A percentile compares a stretch with the other conserved stretches of the same genome.
Conservation (phyloP, 768 basidiomycete species). For the Leccinum aurantiacum region DNA sequence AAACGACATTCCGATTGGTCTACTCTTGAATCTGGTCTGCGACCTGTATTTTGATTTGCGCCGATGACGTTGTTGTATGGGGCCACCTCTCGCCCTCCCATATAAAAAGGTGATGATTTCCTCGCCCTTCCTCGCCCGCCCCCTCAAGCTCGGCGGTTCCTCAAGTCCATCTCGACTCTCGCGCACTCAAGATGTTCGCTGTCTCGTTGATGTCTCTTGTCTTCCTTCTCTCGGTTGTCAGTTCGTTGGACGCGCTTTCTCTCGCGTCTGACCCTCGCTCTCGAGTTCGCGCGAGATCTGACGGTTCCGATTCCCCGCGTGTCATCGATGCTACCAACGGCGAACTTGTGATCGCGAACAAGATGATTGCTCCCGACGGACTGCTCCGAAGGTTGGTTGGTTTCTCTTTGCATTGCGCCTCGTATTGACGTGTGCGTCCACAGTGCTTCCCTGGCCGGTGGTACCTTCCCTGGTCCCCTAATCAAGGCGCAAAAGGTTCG, state of each 20-base stretch:
- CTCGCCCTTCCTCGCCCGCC: not conserved
- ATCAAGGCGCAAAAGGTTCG: conserved; percentile 43
- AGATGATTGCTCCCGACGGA: conserved; percentile 50
- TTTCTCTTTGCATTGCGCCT: not conserved
- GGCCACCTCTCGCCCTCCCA: not conserved
- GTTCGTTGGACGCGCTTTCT: conserved; percentile 20
- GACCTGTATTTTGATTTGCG: conserved; percentile 10
- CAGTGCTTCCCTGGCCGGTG: conserved; percentile 46
- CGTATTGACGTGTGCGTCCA: not conserved
- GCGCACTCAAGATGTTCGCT: conserved; percentile 24
- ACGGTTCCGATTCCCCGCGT: conserved; percentile 1
- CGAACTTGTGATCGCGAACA: conserved; percentile 42
- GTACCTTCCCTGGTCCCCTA: conserved; percentile 49
- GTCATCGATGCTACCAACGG: conserved; percentile 28
- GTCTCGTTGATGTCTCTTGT: conserved; percentile 11
- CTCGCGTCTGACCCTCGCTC: conserved; percentile 9
- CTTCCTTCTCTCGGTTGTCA: conserved; percentile 15
- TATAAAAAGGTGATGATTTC: conserved; percentile 16
- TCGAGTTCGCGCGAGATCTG: not conserved
- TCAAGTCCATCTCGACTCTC: conserved; percentile 16
- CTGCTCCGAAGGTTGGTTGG: conserved; percentile 38
- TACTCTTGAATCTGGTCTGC: not conserved
- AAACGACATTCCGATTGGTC: not conserved
- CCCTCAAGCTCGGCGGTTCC: conserved; percentile 11
- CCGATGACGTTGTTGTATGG: not conserved